Evolutionary conservation across 2,329 filamentous ascomycete genomes (phyloP).

Genomic region (Epichloe elymi): DNA sequence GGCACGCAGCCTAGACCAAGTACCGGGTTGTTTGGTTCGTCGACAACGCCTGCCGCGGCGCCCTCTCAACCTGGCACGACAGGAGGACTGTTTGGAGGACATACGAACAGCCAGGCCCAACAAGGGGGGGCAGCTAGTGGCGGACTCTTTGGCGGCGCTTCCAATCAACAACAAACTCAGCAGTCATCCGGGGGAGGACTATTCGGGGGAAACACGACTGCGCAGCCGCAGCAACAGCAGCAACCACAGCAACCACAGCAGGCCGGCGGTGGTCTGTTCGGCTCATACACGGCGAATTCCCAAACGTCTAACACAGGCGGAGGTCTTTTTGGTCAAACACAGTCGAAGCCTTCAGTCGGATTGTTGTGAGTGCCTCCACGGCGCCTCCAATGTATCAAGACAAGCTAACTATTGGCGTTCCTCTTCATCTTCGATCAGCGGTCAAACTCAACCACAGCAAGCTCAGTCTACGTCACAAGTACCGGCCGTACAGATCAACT

Average conservation of each 20-base stretch:
- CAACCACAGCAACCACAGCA: slow-evolving; percentile 18
- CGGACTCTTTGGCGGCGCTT: slow-evolving; percentile 3
- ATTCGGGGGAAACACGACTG: slow-evolving; percentile 17
- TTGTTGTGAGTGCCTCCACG: slow-evolving; percentile 17
- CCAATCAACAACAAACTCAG: slow-evolving; percentile 14
- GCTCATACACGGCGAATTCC: slow-evolving; percentile 10
- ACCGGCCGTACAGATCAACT: slow-evolving; percentile 65
- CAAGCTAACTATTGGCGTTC: background rate
- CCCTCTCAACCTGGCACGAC: slow-evolving; percentile 8
- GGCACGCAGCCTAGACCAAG: slow-evolving; percentile 14
- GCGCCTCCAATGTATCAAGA: background rate
- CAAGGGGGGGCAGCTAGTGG: background rate
- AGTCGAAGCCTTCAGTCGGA: slow-evolving; percentile 18
- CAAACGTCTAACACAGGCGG: slow-evolving; percentile 8
- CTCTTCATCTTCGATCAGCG: slow-evolving; percentile 8
- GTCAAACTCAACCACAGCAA: slow-evolving; percentile 17
- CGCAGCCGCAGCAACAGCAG: slow-evolving; percentile 13
- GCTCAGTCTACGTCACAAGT: slow-evolving; percentile 35
- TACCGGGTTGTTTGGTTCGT: slow-evolving; percentile 19
- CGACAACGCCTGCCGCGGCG: slow-evolving; percentile 12
- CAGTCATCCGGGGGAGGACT: slow-evolving; percentile 15
- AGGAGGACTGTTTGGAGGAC: slow-evolving; percentile 16
- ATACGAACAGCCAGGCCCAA: slow-evolving; percentile 9
- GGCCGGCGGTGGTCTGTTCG: slow-evolving; percentile 18
- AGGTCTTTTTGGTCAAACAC: slow-evolving; percentile 22